A percentile compares a stretch with the other conserved stretches of the same genome.
Evolutionary conservation across 768 basidiomycete genomes (phyloP).

Genomic region (Lentinula boryana): DNA sequence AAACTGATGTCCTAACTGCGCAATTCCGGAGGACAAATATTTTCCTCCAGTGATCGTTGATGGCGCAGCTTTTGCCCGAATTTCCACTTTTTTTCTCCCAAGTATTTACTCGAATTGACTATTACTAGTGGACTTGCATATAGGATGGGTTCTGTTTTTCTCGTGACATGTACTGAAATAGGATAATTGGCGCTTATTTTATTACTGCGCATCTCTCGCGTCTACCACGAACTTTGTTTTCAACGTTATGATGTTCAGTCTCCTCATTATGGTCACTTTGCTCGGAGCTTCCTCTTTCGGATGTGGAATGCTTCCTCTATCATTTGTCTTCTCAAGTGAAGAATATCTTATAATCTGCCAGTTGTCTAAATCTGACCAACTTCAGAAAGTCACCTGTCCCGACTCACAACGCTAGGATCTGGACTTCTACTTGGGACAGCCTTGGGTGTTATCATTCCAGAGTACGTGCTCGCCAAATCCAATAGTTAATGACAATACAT

Average conservation of each 20-base stretch:
- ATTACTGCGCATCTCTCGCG: background rate
- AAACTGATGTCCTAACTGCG: no score
- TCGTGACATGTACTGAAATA: no score
- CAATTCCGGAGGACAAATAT: no score
- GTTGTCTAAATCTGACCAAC: slow-evolving; percentile 1
- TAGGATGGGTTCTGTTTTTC: no score
- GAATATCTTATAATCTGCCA: slow-evolving; percentile 11
- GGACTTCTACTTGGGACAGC: slow-evolving; percentile 88
- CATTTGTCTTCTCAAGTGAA: slow-evolving; percentile 65
- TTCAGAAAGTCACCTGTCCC: slow-evolving; percentile 34
- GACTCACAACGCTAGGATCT: slow-evolving; percentile 57
- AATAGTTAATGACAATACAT: background rate
- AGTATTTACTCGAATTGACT: no score
- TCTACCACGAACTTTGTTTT: background rate
- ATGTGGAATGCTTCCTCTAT: slow-evolving; percentile 71
- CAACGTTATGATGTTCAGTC: slow-evolving; percentile 31
- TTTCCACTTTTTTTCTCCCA: no score
- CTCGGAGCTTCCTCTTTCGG: slow-evolving; percentile 61
- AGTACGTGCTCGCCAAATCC: slow-evolving; percentile 48
- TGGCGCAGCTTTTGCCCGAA: no score
- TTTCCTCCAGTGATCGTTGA: no score
- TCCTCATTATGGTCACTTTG: slow-evolving; percentile 53
- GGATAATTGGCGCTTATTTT: background rate
- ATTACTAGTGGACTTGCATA: no score
- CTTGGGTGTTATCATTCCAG: slow-evolving; percentile 88